Conservation (phyloP, 495 filamentous ascomycete species). For the Penicillium riverlandense region DNA sequence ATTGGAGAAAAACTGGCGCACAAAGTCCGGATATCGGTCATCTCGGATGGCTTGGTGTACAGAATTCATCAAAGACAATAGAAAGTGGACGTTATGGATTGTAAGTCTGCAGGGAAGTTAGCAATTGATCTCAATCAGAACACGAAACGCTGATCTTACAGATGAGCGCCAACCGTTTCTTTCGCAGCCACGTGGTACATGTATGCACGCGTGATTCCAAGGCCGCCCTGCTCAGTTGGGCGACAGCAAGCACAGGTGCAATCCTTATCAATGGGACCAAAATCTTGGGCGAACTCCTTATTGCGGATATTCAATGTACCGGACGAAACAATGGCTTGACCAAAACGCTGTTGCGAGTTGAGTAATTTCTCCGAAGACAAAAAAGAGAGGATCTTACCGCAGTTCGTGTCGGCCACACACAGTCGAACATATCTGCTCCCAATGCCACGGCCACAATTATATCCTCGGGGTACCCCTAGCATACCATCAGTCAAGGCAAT, state of each 20-base stretch:
- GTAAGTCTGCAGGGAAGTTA: conserved; percentile 51
- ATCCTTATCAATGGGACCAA: conserved; percentile 70
- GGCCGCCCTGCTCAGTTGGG: conserved; percentile 56
- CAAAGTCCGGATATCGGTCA: conserved; percentile 71
- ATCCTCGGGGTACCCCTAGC: conserved; percentile 85
- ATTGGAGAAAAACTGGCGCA: conserved; percentile 67
- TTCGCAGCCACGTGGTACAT: conserved; percentile 88
- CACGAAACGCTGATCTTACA: conserved; percentile 34
- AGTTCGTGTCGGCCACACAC: conserved; percentile 95
- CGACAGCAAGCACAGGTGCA: conserved; percentile 78
- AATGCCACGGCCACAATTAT: conserved; percentile 85
- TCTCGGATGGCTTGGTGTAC: conserved; percentile 74
- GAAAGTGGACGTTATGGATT: conserved; percentile 90
- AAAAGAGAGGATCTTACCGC: conserved; percentile 43
- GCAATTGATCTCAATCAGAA: background rate
- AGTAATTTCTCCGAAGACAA: background rate
- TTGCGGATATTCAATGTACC: conserved; percentile 81
- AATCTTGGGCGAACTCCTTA: conserved; percentile 69
- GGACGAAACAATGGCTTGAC: conserved; percentile 77
- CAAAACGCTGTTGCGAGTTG: conserved; percentile 53
- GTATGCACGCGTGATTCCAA: conserved; percentile 83
- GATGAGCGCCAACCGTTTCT: conserved; percentile 90
- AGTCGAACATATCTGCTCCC: conserved; percentile 99
- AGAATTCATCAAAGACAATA: conserved; percentile 71
- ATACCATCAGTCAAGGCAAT: conserved; percentile 6